These are phyloP conservation scores for Alliaria petiolata DNA, from an alignment of 345 rosid genomes.

Conservation along the genomic window DNA sequence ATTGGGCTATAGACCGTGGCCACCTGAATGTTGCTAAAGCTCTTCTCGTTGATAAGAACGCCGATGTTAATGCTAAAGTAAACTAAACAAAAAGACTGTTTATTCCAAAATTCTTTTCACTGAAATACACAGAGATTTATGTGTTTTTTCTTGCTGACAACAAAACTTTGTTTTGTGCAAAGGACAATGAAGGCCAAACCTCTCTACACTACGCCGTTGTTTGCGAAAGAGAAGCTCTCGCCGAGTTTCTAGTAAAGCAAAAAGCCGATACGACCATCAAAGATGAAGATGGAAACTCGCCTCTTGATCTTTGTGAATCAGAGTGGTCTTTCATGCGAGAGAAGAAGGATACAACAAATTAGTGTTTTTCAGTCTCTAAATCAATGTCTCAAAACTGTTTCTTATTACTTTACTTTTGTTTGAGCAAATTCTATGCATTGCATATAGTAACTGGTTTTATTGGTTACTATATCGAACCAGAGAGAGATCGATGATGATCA, in stretches of 20 bases:
- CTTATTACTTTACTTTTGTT: not conserved
- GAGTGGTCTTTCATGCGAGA: conserved; percentile 66
- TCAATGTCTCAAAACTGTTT: conserved; percentile 1
- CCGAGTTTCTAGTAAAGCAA: conserved; percentile 69
- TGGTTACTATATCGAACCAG: not conserved
- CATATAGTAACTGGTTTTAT: not conserved
- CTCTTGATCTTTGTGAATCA: conserved; percentile 59
- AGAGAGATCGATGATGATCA: not conserved
- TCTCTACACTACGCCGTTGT: conserved; percentile 85
- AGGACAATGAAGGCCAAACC: conserved; percentile 97
- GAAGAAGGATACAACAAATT: not conserved
- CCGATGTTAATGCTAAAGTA: conserved; percentile 82
- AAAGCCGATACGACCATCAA: conserved; percentile 54
- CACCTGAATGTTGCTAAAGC: conserved; percentile 50
- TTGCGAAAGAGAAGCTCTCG: conserved; percentile 79
- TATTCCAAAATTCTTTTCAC: too few relatives aligned
- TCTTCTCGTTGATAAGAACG: conserved; percentile 58
- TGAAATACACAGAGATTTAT: not conserved
- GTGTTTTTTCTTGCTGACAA: not conserved
- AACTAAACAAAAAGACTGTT: not conserved
- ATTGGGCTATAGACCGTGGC: conserved; percentile 97
- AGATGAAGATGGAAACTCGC: conserved; percentile 69
- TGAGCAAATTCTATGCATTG: not conserved
- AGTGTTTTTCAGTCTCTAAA: not conserved
- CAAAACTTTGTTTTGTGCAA: not conserved